Conservation (phyloP, 2,329 filamentous ascomycete species). For the Ramularia collo-cygni region DNA sequence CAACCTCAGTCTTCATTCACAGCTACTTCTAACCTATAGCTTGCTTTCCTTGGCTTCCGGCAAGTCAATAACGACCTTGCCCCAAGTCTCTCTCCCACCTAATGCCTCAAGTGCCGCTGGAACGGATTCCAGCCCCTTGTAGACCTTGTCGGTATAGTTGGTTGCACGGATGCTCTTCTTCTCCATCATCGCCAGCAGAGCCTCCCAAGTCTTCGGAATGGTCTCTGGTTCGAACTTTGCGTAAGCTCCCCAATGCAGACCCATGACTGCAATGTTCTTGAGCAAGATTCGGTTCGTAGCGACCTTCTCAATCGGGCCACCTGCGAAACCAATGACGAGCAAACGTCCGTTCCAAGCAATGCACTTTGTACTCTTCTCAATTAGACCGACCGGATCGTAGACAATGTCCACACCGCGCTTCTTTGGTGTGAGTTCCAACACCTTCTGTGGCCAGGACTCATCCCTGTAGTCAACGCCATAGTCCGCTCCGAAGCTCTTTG, state of each 20-base stretch:
- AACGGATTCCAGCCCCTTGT: conserved; percentile 73
- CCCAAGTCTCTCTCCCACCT: conserved; percentile 80
- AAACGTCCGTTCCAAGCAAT: conserved; percentile 88
- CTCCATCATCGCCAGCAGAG: conserved; percentile 69
- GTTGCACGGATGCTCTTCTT: conserved; percentile 75
- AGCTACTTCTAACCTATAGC: conserved; percentile 21
- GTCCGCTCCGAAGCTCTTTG: conserved; percentile 75
- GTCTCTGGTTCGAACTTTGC: conserved; percentile 63
- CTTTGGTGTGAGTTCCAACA: conserved; percentile 70
- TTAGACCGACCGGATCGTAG: conserved; percentile 87
- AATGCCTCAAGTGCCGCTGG: conserved; percentile 69
- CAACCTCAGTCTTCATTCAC: neutral
- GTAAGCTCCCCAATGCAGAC: conserved; percentile 89
- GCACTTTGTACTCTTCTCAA: conserved; percentile 83
- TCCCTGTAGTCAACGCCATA: conserved; percentile 71
- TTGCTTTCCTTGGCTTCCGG: conserved; percentile 54
- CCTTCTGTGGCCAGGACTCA: conserved; percentile 55
- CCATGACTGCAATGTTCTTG: conserved; percentile 88
- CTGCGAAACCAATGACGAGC: conserved; percentile 83
- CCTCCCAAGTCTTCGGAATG: conserved; percentile 70
- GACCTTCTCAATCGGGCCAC: conserved; percentile 80
- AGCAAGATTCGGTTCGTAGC: conserved; percentile 86
- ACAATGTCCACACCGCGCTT: conserved; percentile 79
- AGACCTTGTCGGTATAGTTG: conserved; percentile 73
- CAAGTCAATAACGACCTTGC: conserved; percentile 88